phyloP scores from a whole-genome alignment of 192 early-diverging fungal species.

The Podila verticillata region DNA sequence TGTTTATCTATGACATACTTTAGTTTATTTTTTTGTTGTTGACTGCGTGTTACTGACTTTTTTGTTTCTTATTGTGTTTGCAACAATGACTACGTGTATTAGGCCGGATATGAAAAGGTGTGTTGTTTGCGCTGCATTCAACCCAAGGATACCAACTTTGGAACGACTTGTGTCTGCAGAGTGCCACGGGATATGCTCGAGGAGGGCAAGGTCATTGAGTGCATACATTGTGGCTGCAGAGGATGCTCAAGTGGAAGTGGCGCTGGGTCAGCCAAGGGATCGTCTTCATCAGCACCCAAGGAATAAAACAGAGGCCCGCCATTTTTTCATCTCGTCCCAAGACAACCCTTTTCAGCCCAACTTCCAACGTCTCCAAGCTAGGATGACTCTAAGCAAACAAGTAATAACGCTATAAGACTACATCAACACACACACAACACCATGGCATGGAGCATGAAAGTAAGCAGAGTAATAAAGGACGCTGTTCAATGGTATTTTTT shows the following conservation, averaged over 20 bases:
- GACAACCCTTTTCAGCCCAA: too few relatives aligned
- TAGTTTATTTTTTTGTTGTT: neutral
- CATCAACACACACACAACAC: too few relatives aligned
- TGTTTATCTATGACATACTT: neutral
- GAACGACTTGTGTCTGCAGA: conserved; percentile 96
- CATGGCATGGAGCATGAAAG: too few relatives aligned
- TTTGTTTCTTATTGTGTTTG: neutral
- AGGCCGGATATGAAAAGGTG: conserved; percentile 95
- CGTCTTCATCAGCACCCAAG: conserved; percentile 4
- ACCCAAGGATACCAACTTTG: conserved; percentile 96
- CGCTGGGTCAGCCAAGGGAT: conserved; percentile 13
- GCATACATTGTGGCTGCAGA: conserved; percentile 93
- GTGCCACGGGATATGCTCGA: conserved; percentile 92
- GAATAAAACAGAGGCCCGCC: neutral
- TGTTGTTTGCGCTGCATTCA: conserved; percentile 98
- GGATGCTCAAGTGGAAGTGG: conserved; percentile 74
- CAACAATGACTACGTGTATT: neutral
- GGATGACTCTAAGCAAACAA: too few relatives aligned
- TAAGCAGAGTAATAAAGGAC: too few relatives aligned
- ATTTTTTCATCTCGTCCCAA: too few relatives aligned
- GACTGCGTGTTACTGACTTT: neutral
- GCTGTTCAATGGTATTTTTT: too few relatives aligned
- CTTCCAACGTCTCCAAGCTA: too few relatives aligned
- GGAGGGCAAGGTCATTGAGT: conserved; percentile 92
- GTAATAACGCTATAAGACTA: too few relatives aligned